Conservation (phyloP, 768 basidiomycete genomes). For the Pleurotus tuber-regium region DNA sequence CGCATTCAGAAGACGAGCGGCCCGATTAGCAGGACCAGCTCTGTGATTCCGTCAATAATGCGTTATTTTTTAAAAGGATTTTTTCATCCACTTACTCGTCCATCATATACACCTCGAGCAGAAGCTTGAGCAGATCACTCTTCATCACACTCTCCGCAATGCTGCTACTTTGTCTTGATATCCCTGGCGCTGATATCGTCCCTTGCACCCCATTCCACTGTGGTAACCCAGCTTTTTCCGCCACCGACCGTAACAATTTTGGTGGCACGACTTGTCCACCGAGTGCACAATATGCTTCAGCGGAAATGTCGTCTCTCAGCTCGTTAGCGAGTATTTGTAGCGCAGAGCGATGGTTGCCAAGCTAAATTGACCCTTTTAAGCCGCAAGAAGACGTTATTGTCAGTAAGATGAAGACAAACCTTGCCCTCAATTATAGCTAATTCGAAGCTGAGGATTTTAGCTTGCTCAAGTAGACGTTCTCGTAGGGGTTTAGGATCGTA, state of each 20-base stretch:
- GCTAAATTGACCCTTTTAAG: slow-evolving; percentile 24
- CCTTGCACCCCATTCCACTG: slow-evolving; percentile 50
- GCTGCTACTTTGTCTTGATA: slow-evolving; percentile 30
- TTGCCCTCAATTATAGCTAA: slow-evolving; percentile 77
- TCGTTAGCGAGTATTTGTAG: slow-evolving; percentile 66
- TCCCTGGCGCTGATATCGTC: slow-evolving; percentile 18
- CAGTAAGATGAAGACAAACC: slow-evolving; percentile 38
- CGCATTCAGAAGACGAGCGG: slow-evolving; percentile 71
- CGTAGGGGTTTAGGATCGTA: slow-evolving; percentile 57
- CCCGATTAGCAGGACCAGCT: slow-evolving; percentile 50
- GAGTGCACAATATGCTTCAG: slow-evolving; percentile 83
- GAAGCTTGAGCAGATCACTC: slow-evolving; percentile 59
- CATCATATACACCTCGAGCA: slow-evolving; percentile 82
- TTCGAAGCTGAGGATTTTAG: slow-evolving; percentile 65
- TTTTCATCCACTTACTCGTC: slow-evolving; percentile 62
- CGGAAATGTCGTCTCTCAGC: slow-evolving; percentile 71
- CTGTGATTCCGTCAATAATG: no score
- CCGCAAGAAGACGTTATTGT: no score
- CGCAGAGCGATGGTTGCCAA: slow-evolving; percentile 54
- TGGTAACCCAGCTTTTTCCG: slow-evolving; percentile 45
- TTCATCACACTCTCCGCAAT: slow-evolving; percentile 50
- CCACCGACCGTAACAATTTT: slow-evolving; percentile 50
- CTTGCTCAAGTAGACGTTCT: slow-evolving; percentile 40
- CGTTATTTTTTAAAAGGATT: no score
- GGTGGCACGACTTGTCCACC: slow-evolving; percentile 72